A percentile compares a stretch with the other conserved stretches of the same genome.
phyloP scores from a whole-genome alignment of 805 yeast genomes.

The Metschnikowia cerradonensis region DNA sequence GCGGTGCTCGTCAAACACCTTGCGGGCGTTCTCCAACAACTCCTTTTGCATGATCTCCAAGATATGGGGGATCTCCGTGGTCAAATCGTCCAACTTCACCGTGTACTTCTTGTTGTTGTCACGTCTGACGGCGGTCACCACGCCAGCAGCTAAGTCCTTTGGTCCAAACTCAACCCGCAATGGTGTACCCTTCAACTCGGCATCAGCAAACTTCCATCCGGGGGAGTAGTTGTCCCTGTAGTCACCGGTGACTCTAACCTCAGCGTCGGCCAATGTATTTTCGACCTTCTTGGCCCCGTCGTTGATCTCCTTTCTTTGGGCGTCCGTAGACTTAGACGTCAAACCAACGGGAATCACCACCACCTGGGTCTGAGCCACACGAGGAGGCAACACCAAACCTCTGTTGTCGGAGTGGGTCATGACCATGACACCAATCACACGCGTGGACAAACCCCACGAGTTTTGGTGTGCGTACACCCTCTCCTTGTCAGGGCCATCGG shows the following conservation, averaged over 20 bases:
- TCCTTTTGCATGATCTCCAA: conserved; percentile 79
- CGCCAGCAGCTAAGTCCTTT: conserved; percentile 77
- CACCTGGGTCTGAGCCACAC: conserved; percentile 89
- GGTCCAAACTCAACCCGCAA: conserved; percentile 95
- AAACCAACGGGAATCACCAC: conserved; percentile 94
- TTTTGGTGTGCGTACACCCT: conserved; percentile 90
- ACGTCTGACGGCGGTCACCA: conserved; percentile 89
- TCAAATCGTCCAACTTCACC: conserved; percentile 63
- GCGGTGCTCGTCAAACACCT: conserved; percentile 78
- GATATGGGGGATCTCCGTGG: conserved; percentile 63
- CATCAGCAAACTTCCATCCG: conserved; percentile 98
- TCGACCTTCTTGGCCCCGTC: conserved; percentile 71
- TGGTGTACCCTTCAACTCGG: conserved; percentile 95
- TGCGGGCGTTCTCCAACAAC: conserved; percentile 74
- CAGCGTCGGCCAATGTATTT: conserved; percentile 51
- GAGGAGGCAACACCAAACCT: conserved; percentile 96
- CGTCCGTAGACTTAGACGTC: conserved; percentile 79
- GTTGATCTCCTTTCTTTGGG: conserved; percentile 64
- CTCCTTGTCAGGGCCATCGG: conserved; percentile 84
- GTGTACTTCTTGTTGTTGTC: conserved; percentile 74
- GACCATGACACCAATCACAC: conserved; percentile 98
- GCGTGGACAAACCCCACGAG: conserved; percentile 98
- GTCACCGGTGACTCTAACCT: conserved; percentile 77
- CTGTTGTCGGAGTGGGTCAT: conserved; percentile 98
- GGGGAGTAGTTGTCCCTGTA: conserved; percentile 93